Evolutionary conservation across 805 yeast species (phyloP), one percentile per base, ranked within the genome.

Genomic region (Candida ponderosae): DNA sequence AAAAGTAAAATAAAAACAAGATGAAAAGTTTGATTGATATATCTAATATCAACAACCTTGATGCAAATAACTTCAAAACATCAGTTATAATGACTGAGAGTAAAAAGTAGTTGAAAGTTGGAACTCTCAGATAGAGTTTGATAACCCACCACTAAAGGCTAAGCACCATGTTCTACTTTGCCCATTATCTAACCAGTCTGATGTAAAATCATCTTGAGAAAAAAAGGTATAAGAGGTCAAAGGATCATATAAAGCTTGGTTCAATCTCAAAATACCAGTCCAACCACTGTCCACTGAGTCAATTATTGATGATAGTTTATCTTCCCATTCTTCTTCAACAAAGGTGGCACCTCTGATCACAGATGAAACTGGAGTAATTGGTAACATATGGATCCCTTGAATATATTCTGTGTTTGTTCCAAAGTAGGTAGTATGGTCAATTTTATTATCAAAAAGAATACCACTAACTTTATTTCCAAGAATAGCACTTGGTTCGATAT

Each of bases 371-470:
- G 86, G 82, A 0, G 84, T 79, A 21, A 75, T 62, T 18, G 89
- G 89, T 29, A 82, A 52, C 88, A 81, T 82, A 54, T 82, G 88
- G 41, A 81, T 82, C 5, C 90, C 90, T 46, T 81, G 86, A 37
- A 79, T 80, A 48, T 74, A 81, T 56, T 80, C 79, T 30, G 63
- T 59, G 38, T 70, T 61, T 41, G 62, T 52, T 5, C 88, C 88
- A 51, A 82, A 82, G 50, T 74, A 82, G 3, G 89, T 81, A 7
- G 85, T 73, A 60, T 81, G 79, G 50, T 76, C 85, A 40, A 79
- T 64, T 51, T 81, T 80, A 60, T 81, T 81, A 52, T 82, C 88
- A 56, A 79, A 79, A 33, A 74, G 55, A 40, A 82, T 80, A 7
- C 90, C 90, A 23, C 76, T 57, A 9, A 80, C 88, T 47, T 72